Conservation (phyloP, 805 yeast genomes). For the Metschnikowia koreensis region DNA sequence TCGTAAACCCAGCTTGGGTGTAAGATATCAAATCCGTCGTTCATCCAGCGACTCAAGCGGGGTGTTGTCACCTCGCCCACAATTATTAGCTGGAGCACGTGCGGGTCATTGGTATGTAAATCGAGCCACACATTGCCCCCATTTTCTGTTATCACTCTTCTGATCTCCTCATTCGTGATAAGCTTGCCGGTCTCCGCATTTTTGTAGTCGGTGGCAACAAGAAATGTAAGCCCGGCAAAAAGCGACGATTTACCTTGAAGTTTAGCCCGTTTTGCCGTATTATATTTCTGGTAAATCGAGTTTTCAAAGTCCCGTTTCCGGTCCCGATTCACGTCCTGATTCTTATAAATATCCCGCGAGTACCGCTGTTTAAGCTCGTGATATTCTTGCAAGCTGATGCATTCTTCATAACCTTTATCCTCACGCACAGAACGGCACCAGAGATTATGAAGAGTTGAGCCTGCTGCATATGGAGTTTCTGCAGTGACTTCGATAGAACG, state of each 20-base stretch:
- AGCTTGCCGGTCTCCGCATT: conserved; percentile 23
- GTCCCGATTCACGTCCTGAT: conserved; percentile 29
- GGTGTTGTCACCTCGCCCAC: conserved; percentile 31
- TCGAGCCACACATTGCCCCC: conserved; percentile 48
- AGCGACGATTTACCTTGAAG: conserved; percentile 25
- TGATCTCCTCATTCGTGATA: conserved; percentile 34
- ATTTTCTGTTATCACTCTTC: conserved; percentile 36
- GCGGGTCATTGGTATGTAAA: conserved; percentile 11
- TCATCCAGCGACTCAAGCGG: conserved; percentile 22
- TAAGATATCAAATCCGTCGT: conserved; percentile 56
- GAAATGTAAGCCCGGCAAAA: conserved; percentile 47
- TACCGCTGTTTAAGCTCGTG: conserved; percentile 32
- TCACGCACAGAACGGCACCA: conserved; percentile 64
- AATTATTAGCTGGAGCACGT: conserved; percentile 15
- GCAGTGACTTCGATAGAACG: conserved; percentile 57
- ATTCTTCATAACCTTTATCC: conserved; percentile 62
- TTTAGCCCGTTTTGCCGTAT: conserved; percentile 12
- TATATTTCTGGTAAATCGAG: conserved; percentile 19
- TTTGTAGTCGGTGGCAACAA: conserved; percentile 53
- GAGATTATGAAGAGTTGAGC: conserved; percentile 72
- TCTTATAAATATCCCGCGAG: conserved; percentile 24
- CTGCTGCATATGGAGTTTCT: conserved; percentile 53
- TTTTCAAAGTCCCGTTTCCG: conserved; percentile 21
- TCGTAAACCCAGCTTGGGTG: conserved; percentile 73
- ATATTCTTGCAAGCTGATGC: conserved; percentile 58